A percentile compares a stretch with the other conserved stretches of the same genome.
phyloP scores from a whole-genome alignment of 2,329 filamentous ascomycete genomes.

The Cercospora beticola region DNA sequence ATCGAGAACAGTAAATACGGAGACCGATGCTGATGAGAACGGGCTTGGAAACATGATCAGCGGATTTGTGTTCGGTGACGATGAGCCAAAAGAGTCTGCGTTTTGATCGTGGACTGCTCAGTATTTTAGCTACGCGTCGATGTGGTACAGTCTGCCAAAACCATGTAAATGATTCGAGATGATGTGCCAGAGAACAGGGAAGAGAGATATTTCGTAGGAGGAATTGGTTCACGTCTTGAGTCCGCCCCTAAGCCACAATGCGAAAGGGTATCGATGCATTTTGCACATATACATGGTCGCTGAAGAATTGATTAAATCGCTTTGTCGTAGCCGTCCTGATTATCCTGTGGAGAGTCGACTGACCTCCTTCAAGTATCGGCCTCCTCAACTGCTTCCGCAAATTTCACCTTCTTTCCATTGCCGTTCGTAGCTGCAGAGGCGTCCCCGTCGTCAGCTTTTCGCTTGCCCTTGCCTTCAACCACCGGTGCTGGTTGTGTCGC shows the following conservation, averaged over 20 bases:
- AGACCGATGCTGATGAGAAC: neutral
- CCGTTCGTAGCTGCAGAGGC: conserved; percentile 2
- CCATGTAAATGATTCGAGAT: neutral
- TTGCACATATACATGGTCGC: neutral
- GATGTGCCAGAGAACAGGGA: neutral
- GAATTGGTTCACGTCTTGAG: neutral
- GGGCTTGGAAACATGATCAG: conserved; percentile 1
- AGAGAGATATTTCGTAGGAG: neutral
- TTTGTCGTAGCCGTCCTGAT: neutral
- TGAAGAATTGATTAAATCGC: neutral
- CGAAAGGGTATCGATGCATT: conserved; percentile 1
- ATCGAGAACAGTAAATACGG: neutral
- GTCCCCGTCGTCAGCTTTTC: conserved; percentile 29
- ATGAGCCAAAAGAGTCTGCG: neutral
- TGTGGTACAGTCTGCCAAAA: neutral
- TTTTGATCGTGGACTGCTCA: neutral
- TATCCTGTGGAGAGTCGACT: neutral
- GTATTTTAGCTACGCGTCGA: neutral
- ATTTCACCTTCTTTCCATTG: conserved; percentile 34
- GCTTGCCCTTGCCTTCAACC: conserved; percentile 32
- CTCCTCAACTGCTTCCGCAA: conserved; percentile 13
- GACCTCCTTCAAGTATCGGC: neutral
- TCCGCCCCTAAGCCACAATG: neutral
- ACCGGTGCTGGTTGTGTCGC: conserved; percentile 14
- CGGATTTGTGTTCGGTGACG: neutral